Percentiles rank a stretch among this genome's conserved stretches.
These are phyloP conservation scores for Sedum album DNA, from an alignment of 164 flowering plant species.

Conservation along the genomic window DNA sequence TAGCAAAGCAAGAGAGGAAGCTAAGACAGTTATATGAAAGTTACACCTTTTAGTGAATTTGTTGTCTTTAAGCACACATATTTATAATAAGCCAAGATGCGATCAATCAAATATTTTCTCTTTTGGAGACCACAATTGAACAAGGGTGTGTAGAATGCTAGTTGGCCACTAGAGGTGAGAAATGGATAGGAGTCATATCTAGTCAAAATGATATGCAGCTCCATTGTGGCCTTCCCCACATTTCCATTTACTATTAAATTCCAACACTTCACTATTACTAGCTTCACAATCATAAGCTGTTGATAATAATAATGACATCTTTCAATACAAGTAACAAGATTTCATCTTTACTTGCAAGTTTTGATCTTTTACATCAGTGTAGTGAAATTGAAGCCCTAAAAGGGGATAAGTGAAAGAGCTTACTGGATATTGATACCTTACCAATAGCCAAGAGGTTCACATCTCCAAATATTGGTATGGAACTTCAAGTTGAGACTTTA, in stretches of 20 bases:
- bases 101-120: background rate
- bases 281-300: background rate
- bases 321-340: background rate
- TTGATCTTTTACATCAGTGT: background rate
- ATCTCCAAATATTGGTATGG: background rate
- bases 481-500: background rate
- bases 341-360: too few species aligned
- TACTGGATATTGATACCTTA: too few species aligned
- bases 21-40: background rate
- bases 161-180: background rate
- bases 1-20: background rate
- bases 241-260: background rate
- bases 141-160: background rate
- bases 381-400: background rate
- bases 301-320: background rate
- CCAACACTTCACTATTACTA: background rate
- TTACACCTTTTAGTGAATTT: background rate
- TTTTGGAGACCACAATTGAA: background rate
- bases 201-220: background rate
- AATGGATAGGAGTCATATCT: background rate
- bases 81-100: conserved; percentile 2
- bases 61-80: conserved; percentile 5
- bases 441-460: too few species aligned
- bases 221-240: conserved; percentile 5
- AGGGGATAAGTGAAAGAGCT: background rate